Base-by-base conservation (phyloP, 371 early-diverging fungal genomes). In the Actinomortierella ambigua region DNA sequence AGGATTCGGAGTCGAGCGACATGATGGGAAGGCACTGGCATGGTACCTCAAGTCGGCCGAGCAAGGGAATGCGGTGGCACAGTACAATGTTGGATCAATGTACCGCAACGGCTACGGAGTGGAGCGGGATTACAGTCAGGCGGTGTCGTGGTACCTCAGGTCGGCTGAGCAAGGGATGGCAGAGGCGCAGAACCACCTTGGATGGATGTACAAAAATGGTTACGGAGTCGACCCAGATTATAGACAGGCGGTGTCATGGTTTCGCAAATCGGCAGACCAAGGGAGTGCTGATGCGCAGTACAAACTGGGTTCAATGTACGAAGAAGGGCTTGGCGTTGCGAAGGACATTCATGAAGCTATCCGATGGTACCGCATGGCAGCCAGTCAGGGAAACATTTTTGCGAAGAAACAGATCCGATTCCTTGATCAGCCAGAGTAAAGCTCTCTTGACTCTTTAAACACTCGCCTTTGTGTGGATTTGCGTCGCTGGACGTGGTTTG, bases 201-300 rank as follows among this genome's bases (percentile, higher is more conserved):
- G 93, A 6, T 92, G 88, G 61, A 93, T 90, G 62, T 86, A 87
- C 64, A 90, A 93, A 71, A 90, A 91, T 54, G 95, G 94, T 18
- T 86, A 93, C 50, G 95, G 95, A 27, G 78, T 87, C 0, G 66
- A 70, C 9, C 82, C 80, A 61, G 82, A 92, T 63, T 81, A 87
- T 2, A 53, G 68, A 11, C 80, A 84, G 63, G 94, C 94, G 2
- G 85, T 93, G 26, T 65, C 82, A 62, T 90, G 87, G 87, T 93
- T 89, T 65, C 53, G 68, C 26, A 78, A 79, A 11, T 83, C 89
- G 0, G 88, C 91, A 7, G 70, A 78, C 27, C 81, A 79, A 48
- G 94, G 93, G 28, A 92, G 91, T 68, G 86, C 89, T 22, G 88
- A 88, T 64, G 94, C 92, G 6, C 91, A 90, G 63, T 91, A 92